Evolutionary conservation across 1,284 basidiomycete genomes (phyloP).

Genomic region (Caloboletus firmus): DNA sequence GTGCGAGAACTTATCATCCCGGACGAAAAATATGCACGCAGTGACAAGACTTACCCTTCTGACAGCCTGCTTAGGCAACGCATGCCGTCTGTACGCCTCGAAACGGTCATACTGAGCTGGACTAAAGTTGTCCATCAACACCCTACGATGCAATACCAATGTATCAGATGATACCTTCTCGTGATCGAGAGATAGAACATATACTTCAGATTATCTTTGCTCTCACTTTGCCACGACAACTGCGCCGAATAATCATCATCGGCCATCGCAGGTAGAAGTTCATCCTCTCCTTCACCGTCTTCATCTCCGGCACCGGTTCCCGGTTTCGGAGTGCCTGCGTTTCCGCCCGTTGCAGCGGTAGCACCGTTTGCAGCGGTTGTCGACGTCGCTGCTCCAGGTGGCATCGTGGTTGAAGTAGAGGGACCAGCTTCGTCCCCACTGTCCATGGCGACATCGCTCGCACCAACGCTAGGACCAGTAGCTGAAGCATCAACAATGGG

Average conservation of each 20-base stretch:
- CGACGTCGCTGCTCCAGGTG: neutral
- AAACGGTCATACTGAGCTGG: conserved; percentile 85
- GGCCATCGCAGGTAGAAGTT: conserved; percentile 75
- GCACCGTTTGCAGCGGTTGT: neutral
- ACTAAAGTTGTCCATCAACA: conserved; percentile 85
- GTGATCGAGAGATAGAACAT: conserved; percentile 16
- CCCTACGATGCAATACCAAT: conserved; percentile 42
- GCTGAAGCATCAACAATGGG: conserved; percentile 1
- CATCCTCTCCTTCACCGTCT: conserved; percentile 69
- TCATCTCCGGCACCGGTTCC: conserved; percentile 26
- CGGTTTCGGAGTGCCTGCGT: conserved; percentile 17
- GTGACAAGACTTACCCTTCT: conserved; percentile 55
- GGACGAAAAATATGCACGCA: neutral
- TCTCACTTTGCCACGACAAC: conserved; percentile 76
- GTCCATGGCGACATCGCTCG: conserved; percentile 16
- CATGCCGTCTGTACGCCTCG: conserved; percentile 82
- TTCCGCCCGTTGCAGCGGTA: neutral
- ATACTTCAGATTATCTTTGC: conserved; percentile 80
- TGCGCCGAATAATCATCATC: conserved; percentile 84
- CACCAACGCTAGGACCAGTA: conserved; percentile 1
- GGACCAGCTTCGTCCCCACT: conserved; percentile 20
- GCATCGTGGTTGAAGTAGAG: conserved; percentile 5
- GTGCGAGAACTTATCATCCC: neutral
- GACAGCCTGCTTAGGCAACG: conserved; percentile 80
- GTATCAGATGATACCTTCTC: conserved; percentile 4